Evolutionary conservation across 208 protist genomes (phyloP), one percentile per base, ranked within the genome.

Genomic region (Vickermania spadyakhi): DNA sequence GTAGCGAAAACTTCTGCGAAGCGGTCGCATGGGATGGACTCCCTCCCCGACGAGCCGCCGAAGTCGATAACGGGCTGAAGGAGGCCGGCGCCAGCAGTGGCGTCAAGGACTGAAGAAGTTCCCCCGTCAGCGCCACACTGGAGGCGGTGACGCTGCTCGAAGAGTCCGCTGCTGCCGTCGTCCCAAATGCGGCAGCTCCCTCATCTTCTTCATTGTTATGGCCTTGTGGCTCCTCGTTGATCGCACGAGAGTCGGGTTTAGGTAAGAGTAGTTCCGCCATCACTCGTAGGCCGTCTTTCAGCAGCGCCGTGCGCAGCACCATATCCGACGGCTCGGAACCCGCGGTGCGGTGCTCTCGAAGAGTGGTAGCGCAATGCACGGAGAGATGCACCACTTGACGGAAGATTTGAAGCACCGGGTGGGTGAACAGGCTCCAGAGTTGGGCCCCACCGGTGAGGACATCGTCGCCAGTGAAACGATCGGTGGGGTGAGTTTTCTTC

Each of bases 201-300:
- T n/a, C n/a, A 27, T 64, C 68, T 28, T 63, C 14, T 1, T 70
- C 31, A 11, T 64, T 62, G 36, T 56, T 57, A n/a, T n/a, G n/a
- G n/a, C n/a, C n/a, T n/a, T n/a, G n/a, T 14, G 13, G 14, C 52
- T 31, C 22, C 52, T 56, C 22, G n/a, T 56, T 14, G 27, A 56
- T 22, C 52, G 18, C 52, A 7, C n/a, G n/a, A n/a, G n/a, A n/a
- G n/a, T n/a, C n/a, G n/a, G n/a, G n/a, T n/a, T n/a, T n/a, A 7
- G 42, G 50, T 1, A 80, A 60, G 25, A 94, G 74, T 42, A 94
- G 57, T 4, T 66, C 64, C 1, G 85, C 79, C 82, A 94, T 94
- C 28, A 94, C 62, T 59, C 77, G 69, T 42, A 94, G 71, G 27
- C 72, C 64, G 61, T 94, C 75, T 28, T 81, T 83, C 31, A 86